These are phyloP conservation scores for Penicillium paneum DNA, from an alignment of 2,329 filamentous ascomycete genomes.

Conservation along the genomic window DNA sequence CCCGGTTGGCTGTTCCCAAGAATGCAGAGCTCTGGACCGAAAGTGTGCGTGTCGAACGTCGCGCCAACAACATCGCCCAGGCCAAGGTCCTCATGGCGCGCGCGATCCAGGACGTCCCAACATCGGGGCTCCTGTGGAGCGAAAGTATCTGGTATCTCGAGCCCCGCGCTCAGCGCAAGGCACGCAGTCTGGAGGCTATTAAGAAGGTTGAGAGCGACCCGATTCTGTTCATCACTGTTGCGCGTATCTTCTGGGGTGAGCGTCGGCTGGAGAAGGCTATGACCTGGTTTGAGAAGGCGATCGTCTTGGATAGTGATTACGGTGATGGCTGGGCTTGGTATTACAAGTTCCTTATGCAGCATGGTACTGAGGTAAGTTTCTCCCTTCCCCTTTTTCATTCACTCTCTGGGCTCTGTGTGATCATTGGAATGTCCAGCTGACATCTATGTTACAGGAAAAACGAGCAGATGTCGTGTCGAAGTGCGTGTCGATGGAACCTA, in stretches of 20 bases:
- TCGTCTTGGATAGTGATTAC: conserved; percentile 77
- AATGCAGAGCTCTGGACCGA: conserved; percentile 84
- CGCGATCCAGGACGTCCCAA: conserved; percentile 86
- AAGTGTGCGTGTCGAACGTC: conserved; percentile 86
- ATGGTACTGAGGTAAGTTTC: conserved; percentile 69
- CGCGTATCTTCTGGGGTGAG: conserved; percentile 94
- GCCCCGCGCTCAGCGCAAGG: conserved; percentile 84
- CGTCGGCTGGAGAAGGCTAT: conserved; percentile 88
- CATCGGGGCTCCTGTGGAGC: conserved; percentile 82
- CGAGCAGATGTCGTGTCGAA: conserved; percentile 76
- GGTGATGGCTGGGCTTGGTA: conserved; percentile 99
- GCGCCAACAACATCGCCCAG: conserved; percentile 76
- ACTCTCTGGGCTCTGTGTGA: conserved; percentile 3
- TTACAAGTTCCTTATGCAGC: conserved; percentile 85
- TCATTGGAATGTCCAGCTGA: conserved; percentile 5
- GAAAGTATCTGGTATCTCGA: conserved; percentile 97
- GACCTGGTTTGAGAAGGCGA: conserved; percentile 96
- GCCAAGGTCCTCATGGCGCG: conserved; percentile 91
- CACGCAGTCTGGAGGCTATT: conserved; percentile 87
- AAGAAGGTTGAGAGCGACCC: conserved; percentile 95
- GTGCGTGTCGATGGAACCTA: conserved; percentile 77
- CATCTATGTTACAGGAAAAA: conserved; percentile 62
- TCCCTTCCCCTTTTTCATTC: neutral
- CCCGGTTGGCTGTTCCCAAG: conserved; percentile 81
- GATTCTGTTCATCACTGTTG: conserved; percentile 82